A percentile compares a stretch with the other conserved stretches of the same genome.
Conservation (phyloP, 192 early-diverging fungal species). For the Phlyctochytrium arcticum region DNA sequence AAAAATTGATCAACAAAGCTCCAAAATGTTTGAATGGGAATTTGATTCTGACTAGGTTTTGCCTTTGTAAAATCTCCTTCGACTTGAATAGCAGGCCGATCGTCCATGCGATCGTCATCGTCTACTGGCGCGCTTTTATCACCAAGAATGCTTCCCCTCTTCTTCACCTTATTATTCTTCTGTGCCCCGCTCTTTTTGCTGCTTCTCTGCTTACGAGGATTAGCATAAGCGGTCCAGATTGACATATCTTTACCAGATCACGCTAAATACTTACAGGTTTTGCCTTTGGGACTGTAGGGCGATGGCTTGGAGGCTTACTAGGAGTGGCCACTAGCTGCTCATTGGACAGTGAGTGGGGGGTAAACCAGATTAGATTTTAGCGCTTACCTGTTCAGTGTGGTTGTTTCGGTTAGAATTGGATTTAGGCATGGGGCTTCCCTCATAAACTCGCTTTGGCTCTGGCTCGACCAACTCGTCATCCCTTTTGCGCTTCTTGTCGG, state of each 20-base stretch:
- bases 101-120: not conserved
- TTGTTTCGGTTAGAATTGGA: too few relatives aligned
- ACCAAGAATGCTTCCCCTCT: constrained; percentile 10
- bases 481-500: constrained; percentile 14
- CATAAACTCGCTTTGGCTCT: too few relatives aligned
- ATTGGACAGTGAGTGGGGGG: too few relatives aligned
- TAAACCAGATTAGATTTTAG: too few relatives aligned
- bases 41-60: constrained; percentile 61
- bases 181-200: constrained; percentile 20
- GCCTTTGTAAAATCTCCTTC: constrained; percentile 47
- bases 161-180: constrained; percentile 28
- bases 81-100: not conserved
- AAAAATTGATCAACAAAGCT: constrained; percentile 80
- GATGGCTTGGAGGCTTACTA: not conserved
- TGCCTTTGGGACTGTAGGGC: constrained; percentile 1
- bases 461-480: not conserved
- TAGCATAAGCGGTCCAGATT: not conserved
- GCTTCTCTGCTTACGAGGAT: not conserved
- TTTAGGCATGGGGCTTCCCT: too few relatives aligned
- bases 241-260: not conserved
- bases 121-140: constrained; percentile 12
- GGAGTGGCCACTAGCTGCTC: too few relatives aligned
- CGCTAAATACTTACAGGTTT: not conserved
- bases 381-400: too few relatives aligned
- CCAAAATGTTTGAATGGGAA: constrained; percentile 83